Base-by-base conservation (phyloP, 257 asterid species). In the Oldenlandia corymbosa region DNA sequence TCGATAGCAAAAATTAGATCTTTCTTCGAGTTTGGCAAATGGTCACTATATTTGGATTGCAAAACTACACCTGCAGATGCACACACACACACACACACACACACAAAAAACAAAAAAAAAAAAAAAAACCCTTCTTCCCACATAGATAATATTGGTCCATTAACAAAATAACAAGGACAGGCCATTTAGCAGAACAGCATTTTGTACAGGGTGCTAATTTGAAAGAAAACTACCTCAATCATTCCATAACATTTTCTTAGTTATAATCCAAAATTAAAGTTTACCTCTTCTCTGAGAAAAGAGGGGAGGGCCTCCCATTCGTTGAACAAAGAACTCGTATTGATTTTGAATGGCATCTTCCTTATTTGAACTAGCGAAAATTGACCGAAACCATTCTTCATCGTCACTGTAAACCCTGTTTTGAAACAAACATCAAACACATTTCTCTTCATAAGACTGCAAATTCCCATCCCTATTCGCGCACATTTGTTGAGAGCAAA, bases 301-400 rank as follows among this genome's bases (percentile, higher is more conserved):
- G 23, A 92, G 76, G 46, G 95, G 84, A 70, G 99, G 99, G 63
- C 99, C 99, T 64, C 99, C 99, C 99, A 92, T 89, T 72, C 99
- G 79, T 54, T 92, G 99, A 61, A 75, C 78, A 64, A 92, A 87
- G 87, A 89, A 92, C 76, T 89, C 99, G 12, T 92, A 92, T 67
- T 92, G 99, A 76, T 92, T 92, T 72, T 82, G 95, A 82, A 92
- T 87, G 58, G 99, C 99, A 60, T 87, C 99, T 75, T 92, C 99
- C 82, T 82, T 92, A 54, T 72, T 81, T 37, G 97, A 92, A 73
- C 81, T 81, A 0, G 94, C 84, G 66, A 92, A 92, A 63, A 89
- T 84, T 56, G 95, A 81, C 34, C 95, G 75, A 67, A 92, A 92
- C 97, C 96, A 92, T 74, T 85, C 97, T 71, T 89, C 95, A 68